These are phyloP conservation scores for Buddleja alternifolia DNA, from an alignment of 257 asterid species.

Conservation along the genomic window DNA sequence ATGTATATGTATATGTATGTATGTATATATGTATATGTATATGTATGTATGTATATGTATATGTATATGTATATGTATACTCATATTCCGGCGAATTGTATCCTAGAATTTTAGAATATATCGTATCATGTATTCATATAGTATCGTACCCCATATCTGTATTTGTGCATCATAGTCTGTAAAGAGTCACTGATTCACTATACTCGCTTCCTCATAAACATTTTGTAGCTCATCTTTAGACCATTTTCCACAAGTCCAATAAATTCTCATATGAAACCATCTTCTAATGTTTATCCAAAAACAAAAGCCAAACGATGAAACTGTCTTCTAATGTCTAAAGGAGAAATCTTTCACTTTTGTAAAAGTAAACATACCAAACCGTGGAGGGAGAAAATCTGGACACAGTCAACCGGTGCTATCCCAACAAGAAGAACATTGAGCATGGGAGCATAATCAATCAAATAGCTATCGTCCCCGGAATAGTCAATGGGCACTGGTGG, in stretches of 20 bases:
- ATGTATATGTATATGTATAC: no score
- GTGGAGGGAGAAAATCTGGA: conserved; percentile 92
- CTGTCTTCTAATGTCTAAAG: not conserved
- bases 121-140: no score
- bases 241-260: no score
- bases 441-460: conserved; percentile 84
- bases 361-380: conserved; percentile 69
- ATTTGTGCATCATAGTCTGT: no score
- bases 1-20: no score
- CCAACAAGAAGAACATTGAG: conserved; percentile 91
- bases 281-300: not conserved
- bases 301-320: not conserved
- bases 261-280: no score
- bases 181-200: not conserved
- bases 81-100: no score
- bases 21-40: no score
- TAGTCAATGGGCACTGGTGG: conserved; percentile 74
- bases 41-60: no score
- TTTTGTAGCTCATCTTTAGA: not conserved
- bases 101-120: no score
- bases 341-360: not conserved
- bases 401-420: conserved; percentile 88
- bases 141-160: no score
- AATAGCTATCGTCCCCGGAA: conserved; percentile 73
- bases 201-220: not conserved